Evolutionary conservation across 2,329 filamentous ascomycete genomes (phyloP), one percentile per base, ranked within the genome.

Genomic region (Exserohilum rostratum): DNA sequence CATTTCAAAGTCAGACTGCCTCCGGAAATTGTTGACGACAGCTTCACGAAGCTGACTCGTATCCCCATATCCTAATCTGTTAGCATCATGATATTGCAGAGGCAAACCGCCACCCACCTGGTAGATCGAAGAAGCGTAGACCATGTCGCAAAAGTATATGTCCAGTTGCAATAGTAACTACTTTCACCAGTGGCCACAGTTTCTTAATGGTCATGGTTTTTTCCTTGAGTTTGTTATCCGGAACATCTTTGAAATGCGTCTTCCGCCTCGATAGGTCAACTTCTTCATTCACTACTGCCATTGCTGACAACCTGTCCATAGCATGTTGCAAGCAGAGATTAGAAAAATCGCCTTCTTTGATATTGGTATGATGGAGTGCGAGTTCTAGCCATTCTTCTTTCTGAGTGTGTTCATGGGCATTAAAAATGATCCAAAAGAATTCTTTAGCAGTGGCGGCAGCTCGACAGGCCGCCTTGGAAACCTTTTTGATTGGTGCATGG

Each of bases 1-100:
- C 18, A 65, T 57, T 18, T 65, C 62, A 5, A 50, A 61, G 12
- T 61, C 29, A 5, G 62, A 46, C 27, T 51, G 40, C 10, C 50
- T 9, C 1, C 62, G 55, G 22, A 51, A 60, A 1, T 12, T 48
- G 20, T 65, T 57, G 15, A 61, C 51, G 2, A 51, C 18, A 1
- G 42, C 50, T 18, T 50, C 38, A 9, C 62, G 56, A 6, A 65
- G 39, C 6, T 65, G 55, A 27, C 53, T 65, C 5, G 39, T 55
- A 27, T 65, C 60, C 2, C 62, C 55, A 15, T 59, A 61, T 3
- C 60, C 60, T 64, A 12, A 29, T 11, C 5, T 12, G 13, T 53
- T 27, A 50, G 44, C 37, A 37, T 20, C 15, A 22, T 7, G 11
- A 6, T 4, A n/a, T 7, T 9, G 27, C 15, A 13, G 17, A 31